Conservation (phyloP, 1,139 yeast species). For the Taiozyma sp. region DNA sequence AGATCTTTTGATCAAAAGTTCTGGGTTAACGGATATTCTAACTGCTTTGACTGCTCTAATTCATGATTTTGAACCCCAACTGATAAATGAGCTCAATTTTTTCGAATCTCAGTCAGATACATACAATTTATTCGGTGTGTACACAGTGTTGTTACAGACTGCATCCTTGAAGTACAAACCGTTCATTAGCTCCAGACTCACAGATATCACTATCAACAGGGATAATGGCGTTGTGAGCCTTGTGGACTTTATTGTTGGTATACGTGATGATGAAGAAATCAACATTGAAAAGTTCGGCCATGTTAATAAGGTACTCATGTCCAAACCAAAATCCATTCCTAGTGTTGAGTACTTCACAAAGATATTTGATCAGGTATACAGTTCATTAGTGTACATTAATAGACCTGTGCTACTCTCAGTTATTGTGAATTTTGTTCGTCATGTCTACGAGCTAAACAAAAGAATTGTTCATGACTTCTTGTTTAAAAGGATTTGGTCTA, state of each 20-base stretch:
- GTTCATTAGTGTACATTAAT: conserved; percentile 53
- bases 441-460: conserved; percentile 48
- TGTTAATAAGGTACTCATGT: conserved; percentile 55
- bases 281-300: conserved; percentile 61
- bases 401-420: conserved; percentile 59
- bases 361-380: conserved; percentile 57
- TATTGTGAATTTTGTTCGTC: conserved; percentile 49
- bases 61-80: conserved; percentile 1
- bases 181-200: conserved; percentile 43
- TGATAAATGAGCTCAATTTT: conserved; percentile 12
- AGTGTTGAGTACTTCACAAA: conserved; percentile 47
- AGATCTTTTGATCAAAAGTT: conserved; percentile 56
- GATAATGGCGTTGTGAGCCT: conserved; percentile 65
- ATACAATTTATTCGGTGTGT: conserved; percentile 53
- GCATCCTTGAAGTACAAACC: conserved; percentile 36
- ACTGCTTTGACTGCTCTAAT: conserved; percentile 51
- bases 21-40: conserved; percentile 69
- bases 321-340: conserved; percentile 51
- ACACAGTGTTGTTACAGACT: conserved; percentile 45
- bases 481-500: conserved; percentile 42
- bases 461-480: conserved; percentile 57
- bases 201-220: conserved; percentile 51
- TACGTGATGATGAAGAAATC: conserved; percentile 68
- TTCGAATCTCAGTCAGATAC: conserved; percentile 49
- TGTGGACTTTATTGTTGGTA: conserved; percentile 73